A percentile compares a stretch with the other conserved stretches of the same genome.
These are phyloP conservation scores for Calcarisporium arbuscula DNA, from an alignment of 2,329 filamentous ascomycete genomes.

Conservation along the genomic window DNA sequence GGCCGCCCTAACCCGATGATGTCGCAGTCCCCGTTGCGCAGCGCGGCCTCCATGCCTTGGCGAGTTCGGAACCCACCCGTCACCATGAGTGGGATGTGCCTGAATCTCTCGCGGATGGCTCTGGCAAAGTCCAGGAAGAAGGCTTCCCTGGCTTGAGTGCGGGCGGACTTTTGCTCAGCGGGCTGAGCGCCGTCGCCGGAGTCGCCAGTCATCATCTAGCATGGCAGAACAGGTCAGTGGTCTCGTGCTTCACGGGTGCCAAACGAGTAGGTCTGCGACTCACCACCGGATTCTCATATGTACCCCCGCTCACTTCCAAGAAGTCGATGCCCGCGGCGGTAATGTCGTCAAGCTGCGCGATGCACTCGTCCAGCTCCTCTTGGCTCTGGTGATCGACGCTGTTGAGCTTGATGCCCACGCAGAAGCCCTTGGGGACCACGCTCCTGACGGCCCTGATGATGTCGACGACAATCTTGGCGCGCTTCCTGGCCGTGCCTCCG, in stretches of 20 bases:
- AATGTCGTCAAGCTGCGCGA: constrained; percentile 52
- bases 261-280: no score
- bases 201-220: constrained; percentile 27
- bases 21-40: constrained; percentile 32
- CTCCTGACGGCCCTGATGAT: constrained; percentile 37
- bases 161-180: constrained; percentile 5
- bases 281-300: constrained; percentile 46
- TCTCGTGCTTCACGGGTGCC: no score
- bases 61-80: constrained; percentile 57
- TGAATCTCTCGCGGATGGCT: constrained; percentile 38
- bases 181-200: not conserved
- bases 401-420: constrained; percentile 50
- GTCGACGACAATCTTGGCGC: constrained; percentile 45
- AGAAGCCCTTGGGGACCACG: constrained; percentile 33
- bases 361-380: constrained; percentile 40
- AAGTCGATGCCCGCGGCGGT: constrained; percentile 52
- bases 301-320: constrained; percentile 61
- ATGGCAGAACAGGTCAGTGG: no score
- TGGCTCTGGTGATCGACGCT: constrained; percentile 48
- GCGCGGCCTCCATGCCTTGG: constrained; percentile 32
- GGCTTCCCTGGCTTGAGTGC: constrained; percentile 51
- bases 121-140: constrained; percentile 63
- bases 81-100: constrained; percentile 44
- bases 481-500: constrained; percentile 43
- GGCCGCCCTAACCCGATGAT: constrained; percentile 35